These are phyloP conservation scores for Aspergillus leporis DNA, from an alignment of 495 filamentous ascomycete species.

Conservation along the genomic window DNA sequence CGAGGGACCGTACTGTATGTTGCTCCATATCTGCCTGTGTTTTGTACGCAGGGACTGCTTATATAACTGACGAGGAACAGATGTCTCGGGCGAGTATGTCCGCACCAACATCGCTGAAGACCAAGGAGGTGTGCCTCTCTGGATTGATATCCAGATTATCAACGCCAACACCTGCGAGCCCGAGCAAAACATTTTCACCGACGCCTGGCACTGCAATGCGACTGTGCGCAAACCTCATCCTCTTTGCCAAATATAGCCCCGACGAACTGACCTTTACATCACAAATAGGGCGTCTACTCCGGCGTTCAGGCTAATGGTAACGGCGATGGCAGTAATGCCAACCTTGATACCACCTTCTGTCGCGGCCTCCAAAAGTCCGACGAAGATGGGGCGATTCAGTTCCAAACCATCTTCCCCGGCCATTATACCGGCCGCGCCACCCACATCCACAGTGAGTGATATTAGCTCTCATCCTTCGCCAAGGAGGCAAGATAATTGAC, in stretches of 20 bases:
- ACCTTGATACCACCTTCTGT: constrained; percentile 50
- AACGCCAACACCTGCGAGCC: constrained; percentile 58
- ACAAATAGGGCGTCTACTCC: constrained; percentile 52
- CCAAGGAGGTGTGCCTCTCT: constrained; percentile 55
- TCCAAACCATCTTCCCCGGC: constrained; percentile 55
- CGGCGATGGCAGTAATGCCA: constrained; percentile 41
- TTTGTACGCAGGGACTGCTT: no score
- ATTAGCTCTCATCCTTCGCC: no score
- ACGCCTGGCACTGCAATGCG: constrained; percentile 58
- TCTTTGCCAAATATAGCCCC: background rate
- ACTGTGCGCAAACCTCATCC: constrained; percentile 18
- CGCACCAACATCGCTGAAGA: constrained; percentile 54
- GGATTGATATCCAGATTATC: constrained; percentile 60
- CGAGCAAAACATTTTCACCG: constrained; percentile 53
- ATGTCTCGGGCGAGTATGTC: constrained; percentile 50
- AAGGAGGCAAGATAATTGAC: background rate
- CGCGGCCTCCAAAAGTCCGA: constrained; percentile 54
- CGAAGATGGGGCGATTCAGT: constrained; percentile 48
- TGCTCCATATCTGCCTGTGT: no score
- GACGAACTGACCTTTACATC: constrained; percentile 9
- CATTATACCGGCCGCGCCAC: constrained; percentile 49
- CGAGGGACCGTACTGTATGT: constrained; percentile 52
- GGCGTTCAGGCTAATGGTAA: constrained; percentile 53
- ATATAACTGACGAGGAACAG: constrained; percentile 13
- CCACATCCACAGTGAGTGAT: constrained; percentile 35